Conservation (phyloP, 305 asterid species). For the Plantago lanceolata region DNA sequence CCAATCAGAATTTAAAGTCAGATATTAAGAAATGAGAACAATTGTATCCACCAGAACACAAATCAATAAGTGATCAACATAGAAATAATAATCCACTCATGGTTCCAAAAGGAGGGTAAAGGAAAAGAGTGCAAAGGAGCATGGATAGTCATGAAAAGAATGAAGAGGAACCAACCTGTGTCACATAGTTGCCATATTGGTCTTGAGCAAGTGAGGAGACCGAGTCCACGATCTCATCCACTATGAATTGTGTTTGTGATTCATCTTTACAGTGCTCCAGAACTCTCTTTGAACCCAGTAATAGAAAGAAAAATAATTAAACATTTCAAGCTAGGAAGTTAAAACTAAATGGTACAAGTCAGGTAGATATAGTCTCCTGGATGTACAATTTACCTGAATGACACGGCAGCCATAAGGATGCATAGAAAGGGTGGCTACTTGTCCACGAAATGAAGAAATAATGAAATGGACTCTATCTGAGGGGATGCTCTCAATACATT, state of each 20-base stretch:
- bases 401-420: slow-evolving; percentile 85
- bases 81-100: neutral
- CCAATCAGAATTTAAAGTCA: slow-evolving; percentile 13
- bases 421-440: slow-evolving; percentile 61
- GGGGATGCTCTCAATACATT: slow-evolving; percentile 70
- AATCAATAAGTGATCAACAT: neutral
- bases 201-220: slow-evolving; percentile 54
- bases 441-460: slow-evolving; percentile 50
- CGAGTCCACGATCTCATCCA: slow-evolving; percentile 76
- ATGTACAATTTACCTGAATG: slow-evolving; percentile 41
- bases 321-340: slow-evolving; percentile 1
- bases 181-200: slow-evolving; percentile 57
- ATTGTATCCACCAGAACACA: too few relatives aligned
- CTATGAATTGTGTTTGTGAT: slow-evolving; percentile 56
- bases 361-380: neutral
- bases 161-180: slow-evolving; percentile 35
- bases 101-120: slow-evolving; percentile 2
- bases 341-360: neutral
- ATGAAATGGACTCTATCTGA: slow-evolving; percentile 45
- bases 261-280: slow-evolving; percentile 70
- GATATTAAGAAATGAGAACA: neutral
- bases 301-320: slow-evolving; percentile 10
- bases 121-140: neutral
- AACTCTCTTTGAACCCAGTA: slow-evolving; percentile 52
- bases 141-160: neutral